Evolutionary conservation across 1,139 yeast species (phyloP), one percentile per base, ranked within the genome.

Genomic region (Blastobotrys petasosporus): DNA sequence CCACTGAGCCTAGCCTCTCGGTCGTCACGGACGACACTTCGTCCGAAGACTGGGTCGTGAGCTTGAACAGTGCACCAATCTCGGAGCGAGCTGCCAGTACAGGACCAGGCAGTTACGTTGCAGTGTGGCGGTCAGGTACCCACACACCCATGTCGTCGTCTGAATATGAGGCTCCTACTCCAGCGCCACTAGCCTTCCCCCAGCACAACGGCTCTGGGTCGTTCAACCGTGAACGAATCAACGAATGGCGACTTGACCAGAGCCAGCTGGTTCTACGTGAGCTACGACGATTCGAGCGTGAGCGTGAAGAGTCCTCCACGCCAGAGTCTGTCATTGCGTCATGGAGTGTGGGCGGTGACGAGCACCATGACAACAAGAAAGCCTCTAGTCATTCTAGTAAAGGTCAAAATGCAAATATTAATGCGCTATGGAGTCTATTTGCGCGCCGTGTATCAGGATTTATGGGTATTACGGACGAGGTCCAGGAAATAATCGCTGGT

Each of bases 211-310:
- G 69, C 37, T 51, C 54, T 28, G 71, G 70, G 23, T 55, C 64
- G 40, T 66, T 66, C 40, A 67, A 62, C 34, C 52, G 60, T 28
- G 69, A 65, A 17, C 60, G 71, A 12, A 60, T 67, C 30, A 66
- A 66, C 50, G 66, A 66, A 23, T 67, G 71, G 71, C 54, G 71
- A 16, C 53, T 66, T 12, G 68, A 65, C 48, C 71, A 67, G 55
- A 60, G 67, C 29, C 61, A 61, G 51, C 59, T 60, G 12, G 55
- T 64, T 15, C 46, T 58, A 37, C 58, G 59, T 39, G 67, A 64
- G 49, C 54, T 64, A 41, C 55, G 54, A 41, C 52, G 60, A 37
- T 52, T 61, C 13, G 64, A 59, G 42, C 53, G 33, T 23, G 37
- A 32, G 33, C 33, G 40, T 6, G 15, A 31, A 31, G 15, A n/a